Percentiles rank a stretch among this genome's conserved stretches.
phyloP scores from a whole-genome alignment of 495 filamentous ascomycete genomes.

The Endocarpon pusillum region DNA sequence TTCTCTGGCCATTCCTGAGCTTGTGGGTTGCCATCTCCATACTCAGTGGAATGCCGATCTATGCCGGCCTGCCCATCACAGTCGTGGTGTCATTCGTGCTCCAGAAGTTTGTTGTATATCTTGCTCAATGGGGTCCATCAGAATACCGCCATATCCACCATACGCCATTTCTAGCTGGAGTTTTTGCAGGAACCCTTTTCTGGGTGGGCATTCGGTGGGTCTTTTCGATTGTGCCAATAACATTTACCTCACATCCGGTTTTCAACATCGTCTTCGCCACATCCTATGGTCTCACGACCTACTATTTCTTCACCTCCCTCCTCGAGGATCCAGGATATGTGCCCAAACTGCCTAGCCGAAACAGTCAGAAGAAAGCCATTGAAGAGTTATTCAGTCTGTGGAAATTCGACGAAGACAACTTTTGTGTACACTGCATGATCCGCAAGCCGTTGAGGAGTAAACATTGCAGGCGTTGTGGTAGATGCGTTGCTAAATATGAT shows the following conservation, averaged over 20 bases:
- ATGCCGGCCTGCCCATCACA: conserved; percentile 53
- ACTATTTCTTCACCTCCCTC: conserved; percentile 81
- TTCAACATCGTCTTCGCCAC: conserved; percentile 57
- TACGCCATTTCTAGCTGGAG: conserved; percentile 78
- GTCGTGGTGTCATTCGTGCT: conserved; percentile 47
- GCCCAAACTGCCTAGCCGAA: conserved; percentile 77
- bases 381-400: conserved; percentile 64
- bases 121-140: conserved; percentile 61
- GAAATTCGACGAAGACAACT: conserved; percentile 89
- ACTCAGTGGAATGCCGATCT: conserved; percentile 56
- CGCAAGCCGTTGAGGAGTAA: conserved; percentile 82
- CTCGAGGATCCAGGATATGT: conserved; percentile 79
- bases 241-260: conserved; percentile 44
- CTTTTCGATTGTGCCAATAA: conserved; percentile 51
- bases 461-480: conserved; percentile 78
- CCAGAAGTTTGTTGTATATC: conserved; percentile 62
- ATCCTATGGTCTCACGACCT: conserved; percentile 47
- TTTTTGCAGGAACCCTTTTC: conserved; percentile 78
- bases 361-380: conserved; percentile 72
- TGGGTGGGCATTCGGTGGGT: conserved; percentile 66
- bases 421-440: conserved; percentile 87
- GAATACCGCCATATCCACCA: conserved; percentile 32
- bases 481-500: conserved; percentile 91
- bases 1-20: conserved; percentile 70
- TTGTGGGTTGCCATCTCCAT: conserved; percentile 53